Evolutionary conservation across 2,329 filamentous ascomycete genomes (phyloP).

Genomic region (Phialophora chinensis): DNA sequence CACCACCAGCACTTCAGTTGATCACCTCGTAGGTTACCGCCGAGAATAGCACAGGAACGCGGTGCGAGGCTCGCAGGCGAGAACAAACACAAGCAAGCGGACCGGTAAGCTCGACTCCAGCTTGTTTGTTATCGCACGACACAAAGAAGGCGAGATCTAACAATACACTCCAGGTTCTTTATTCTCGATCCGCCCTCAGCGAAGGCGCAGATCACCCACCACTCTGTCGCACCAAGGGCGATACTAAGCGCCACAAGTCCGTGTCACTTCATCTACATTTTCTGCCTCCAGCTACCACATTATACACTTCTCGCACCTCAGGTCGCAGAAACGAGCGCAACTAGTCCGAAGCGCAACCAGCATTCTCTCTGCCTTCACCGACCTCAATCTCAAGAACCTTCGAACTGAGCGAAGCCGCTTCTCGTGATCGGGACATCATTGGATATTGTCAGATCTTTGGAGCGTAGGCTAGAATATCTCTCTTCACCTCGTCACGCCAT

Average conservation of each 20-base stretch:
- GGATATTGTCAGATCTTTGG: slow-evolving; percentile 4
- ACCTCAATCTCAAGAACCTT: neutral
- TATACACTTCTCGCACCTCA: neutral
- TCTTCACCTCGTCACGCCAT: neutral
- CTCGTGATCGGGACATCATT: neutral
- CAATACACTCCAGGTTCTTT: slow-evolving; percentile 5
- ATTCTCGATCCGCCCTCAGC: slow-evolving; percentile 8
- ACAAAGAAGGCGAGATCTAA: slow-evolving; percentile 25
- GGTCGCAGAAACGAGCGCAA: neutral
- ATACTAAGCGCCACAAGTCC: neutral
- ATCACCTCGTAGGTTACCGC: slow-evolving; percentile 10
- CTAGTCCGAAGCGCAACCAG: neutral
- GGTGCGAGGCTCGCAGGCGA: slow-evolving; percentile 19
- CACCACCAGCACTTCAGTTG: slow-evolving; percentile 3
- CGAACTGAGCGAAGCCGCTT: neutral
- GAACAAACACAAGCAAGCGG: slow-evolving; percentile 1
- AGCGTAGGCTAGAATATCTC: neutral
- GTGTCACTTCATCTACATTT: neutral
- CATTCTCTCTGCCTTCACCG: neutral
- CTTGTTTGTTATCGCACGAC: slow-evolving; percentile 21
- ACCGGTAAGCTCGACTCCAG: slow-evolving; percentile 10
- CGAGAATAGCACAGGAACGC: slow-evolving; percentile 17
- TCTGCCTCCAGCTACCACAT: neutral
- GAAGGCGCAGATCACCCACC: slow-evolving; percentile 2
- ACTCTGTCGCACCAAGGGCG: neutral